Base-by-base conservation (phyloP, 2,329 filamentous ascomycete genomes). In the Apiospora hydei region DNA sequence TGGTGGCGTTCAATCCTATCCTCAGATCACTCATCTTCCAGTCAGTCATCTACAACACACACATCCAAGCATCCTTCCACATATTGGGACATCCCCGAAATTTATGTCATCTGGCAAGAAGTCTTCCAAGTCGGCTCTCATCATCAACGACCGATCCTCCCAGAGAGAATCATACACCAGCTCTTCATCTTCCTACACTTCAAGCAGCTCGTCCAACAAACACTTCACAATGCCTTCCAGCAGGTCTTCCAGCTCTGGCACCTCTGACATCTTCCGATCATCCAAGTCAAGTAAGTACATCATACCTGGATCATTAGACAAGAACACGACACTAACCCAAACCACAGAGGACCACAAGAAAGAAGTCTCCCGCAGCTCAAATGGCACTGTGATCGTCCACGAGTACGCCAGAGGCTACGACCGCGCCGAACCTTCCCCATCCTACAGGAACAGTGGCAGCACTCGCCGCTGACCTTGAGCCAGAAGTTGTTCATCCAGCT, bases 81-180 rank as follows among this genome's bases (percentile, higher is more conserved):
- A 46, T 14, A 46, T 44, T 24, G 6, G 18, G 30, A 11, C 30
- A 21, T 30, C 38, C 41, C 41, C 7, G 24, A 69, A 4, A 53
- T 26, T 14, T 24, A 61, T 66, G 69, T 18, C 51, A 64, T 69
- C 67, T n/a, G 34, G 26, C 68, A 43, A 67, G 14, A 70, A 70
- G 34, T 72, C 71, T 13, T 70, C 71, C n/a, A 72, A 70, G 43
- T 44, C 71, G 16, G 67, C 67, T 49, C 34, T 70, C 34, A 57
- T 72, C 46, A 34, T 67, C 30, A 34, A 72, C 68, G 71, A 72
- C 16, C 53, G 38, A 34, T 67, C 51, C 68, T 69, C 69, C 21
- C 51, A 30, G 30, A 47, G 68, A 14, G 46, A 69, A 18, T 47
- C 68, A 30, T 72, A 67, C 26, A n/a, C 26, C 43, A 47, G 38